Base-by-base conservation (phyloP, 768 basidiomycete genomes). In the Exsudoporus frostii region DNA sequence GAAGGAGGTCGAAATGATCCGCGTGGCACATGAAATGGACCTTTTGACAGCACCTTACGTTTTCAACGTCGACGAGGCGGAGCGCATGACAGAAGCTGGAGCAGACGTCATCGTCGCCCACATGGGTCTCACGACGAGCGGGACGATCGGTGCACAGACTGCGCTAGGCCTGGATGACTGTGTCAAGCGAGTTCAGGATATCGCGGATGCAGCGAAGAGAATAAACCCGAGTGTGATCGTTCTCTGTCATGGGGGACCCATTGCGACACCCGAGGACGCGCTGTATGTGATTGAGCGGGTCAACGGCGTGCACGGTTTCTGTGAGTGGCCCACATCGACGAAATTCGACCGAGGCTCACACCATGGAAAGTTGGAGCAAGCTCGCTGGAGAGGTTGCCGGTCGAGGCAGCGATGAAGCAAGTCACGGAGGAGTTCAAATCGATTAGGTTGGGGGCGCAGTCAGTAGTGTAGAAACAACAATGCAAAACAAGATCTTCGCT, bases 1-100 rank as follows among this genome's bases (percentile, higher is more conserved):
- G 13, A 64, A 57, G 32, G 68, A 70, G 37, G 68, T 69, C 10
- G 67, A 67, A 15, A 69, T 69, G 65, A 65, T 67, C 41, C 55
- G 63, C 22, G 33, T 58, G 34, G 66, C 63, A 22, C 63, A 59
- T 32, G 52, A 57, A 30, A 48, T 63, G 46, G 64, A 58, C 22
- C 57, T 68, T 3, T 50, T 65, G 46, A 67, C 66, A 27, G 51
- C 68, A 6, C 61, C 68, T 3, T 67, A 66, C 43, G 66, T 63
- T 0, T 70, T 70, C 63, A 66, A 59, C 29, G 55, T 53, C 10
- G 48, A 59, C 42, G 66, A 68, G 43, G 61, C 68, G 7, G 53
- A 50, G 46, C 56, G 56, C 25, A 67, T 70, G 66, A 48, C 61
- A 3, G 3, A 22, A 13, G 65, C 60, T 5, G 68, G 66, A 1